Evolutionary conservation across 768 basidiomycete genomes (phyloP), one percentile per base, ranked within the genome.

Genomic region (Mycena haematopus): DNA sequence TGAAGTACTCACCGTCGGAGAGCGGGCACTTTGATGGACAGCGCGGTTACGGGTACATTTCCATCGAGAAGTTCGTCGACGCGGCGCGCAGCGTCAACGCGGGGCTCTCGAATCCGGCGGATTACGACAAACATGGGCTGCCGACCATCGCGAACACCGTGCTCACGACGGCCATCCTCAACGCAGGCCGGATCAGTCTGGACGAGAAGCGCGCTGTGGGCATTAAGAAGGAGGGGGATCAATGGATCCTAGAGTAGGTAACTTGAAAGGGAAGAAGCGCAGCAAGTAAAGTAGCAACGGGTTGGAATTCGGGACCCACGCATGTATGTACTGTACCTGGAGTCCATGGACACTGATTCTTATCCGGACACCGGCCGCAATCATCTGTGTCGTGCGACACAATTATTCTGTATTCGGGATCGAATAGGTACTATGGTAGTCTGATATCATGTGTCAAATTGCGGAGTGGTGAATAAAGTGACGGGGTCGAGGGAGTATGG

Each of bases 1-100:
- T 96, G 91, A 96, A 96, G 71, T 96, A 96, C 76, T 91, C 93
- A 40, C 92, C 93, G 6, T 93, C 92, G 56, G 92, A 92, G 77
- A 90, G 85, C 58, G 95, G 94, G 7, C 90, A 93, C 76, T 96
- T 97, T 72, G 95, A 96, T 71, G 95, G 95, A 29, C 95, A 96
- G 77, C 86, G 90, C 59, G 95, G 95, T 17, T 97, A 97, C 74
- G 95, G 92, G 63, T 88, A 96, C 73, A 80, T 96, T 69, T 95
- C 92, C 19, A 92, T 96, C 69, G 94, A 94, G 76, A 95, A 92
- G 76, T 96, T 96, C 76, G 80, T 96, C 73, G 93, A 93, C 72
- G 92, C 91, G 19, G 87, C 89, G 45, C 84, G 89, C 54, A 84
- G 82, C 63, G 91, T 95, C 69, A 93, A 95, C 70, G 86, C 89